These are phyloP conservation scores for Ilex asprella DNA, from an alignment of 257 asterid genomes.

Conservation along the genomic window DNA sequence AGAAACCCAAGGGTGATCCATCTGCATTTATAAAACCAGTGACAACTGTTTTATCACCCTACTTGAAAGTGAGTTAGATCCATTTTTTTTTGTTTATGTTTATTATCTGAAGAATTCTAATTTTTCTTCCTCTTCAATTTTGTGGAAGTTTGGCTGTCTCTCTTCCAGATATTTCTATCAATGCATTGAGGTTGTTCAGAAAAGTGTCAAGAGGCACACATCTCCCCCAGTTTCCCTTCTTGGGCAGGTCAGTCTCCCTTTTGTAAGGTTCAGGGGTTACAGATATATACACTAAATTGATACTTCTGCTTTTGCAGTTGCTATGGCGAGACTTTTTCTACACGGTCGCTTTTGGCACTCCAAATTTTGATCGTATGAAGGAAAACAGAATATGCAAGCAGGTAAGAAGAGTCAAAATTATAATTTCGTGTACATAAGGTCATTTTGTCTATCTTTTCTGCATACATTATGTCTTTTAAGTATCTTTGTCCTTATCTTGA, in stretches of 20 bases:
- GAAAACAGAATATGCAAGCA: slow-evolving; percentile 86
- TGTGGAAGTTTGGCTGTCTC: slow-evolving; percentile 89
- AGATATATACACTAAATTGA: slow-evolving; percentile 13
- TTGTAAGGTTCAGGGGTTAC: neutral
- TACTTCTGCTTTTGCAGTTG: slow-evolving; percentile 45
- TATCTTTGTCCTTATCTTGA: no score
- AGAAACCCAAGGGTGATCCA: slow-evolving; percentile 98
- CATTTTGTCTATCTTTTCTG: no score
- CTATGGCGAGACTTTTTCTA: slow-evolving; percentile 95
- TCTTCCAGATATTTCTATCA: slow-evolving; percentile 94
- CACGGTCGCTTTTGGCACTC: slow-evolving; percentile 79
- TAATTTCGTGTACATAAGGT: neutral
- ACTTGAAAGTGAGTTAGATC: slow-evolving; percentile 62
- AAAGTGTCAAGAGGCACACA: slow-evolving; percentile 58
- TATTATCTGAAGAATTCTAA: slow-evolving; percentile 20
- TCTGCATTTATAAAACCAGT: slow-evolving; percentile 82
- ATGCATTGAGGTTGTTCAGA: slow-evolving; percentile 72
- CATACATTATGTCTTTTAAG: no score
- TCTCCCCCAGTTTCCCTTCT: slow-evolving; percentile 98
- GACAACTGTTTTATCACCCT: slow-evolving; percentile 88
- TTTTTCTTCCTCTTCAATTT: slow-evolving; percentile 27
- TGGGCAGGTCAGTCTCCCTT: slow-evolving; percentile 62
- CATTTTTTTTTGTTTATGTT: slow-evolving; percentile 1
- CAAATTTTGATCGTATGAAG: slow-evolving; percentile 78
- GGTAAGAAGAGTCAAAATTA: slow-evolving; percentile 30